phyloP scores from a whole-genome alignment of 2,329 filamentous ascomycete genomes.

The Sclerotinia spermophila region DNA sequence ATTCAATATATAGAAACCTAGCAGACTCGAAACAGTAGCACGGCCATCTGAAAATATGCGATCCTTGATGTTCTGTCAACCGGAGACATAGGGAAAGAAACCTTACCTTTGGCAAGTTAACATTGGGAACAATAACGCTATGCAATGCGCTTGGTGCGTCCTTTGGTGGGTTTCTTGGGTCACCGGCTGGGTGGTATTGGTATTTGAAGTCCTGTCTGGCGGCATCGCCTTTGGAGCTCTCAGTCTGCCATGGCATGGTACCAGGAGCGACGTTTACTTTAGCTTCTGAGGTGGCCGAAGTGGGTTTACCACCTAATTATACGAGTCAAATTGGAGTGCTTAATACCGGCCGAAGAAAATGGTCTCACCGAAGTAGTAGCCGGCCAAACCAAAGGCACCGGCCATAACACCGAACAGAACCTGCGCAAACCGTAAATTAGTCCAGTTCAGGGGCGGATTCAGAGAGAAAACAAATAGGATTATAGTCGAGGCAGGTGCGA shows the following conservation, averaged over 20 bases:
- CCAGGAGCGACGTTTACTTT: slow-evolving; percentile 68
- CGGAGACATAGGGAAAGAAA: neutral
- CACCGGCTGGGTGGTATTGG: slow-evolving; percentile 66
- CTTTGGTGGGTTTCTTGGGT: slow-evolving; percentile 69
- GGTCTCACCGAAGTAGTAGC: slow-evolving; percentile 75
- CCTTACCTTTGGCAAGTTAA: slow-evolving; percentile 84
- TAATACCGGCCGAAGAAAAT: slow-evolving; percentile 10
- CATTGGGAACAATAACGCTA: slow-evolving; percentile 88
- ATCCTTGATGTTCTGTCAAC: neutral
- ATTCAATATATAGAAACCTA: neutral
- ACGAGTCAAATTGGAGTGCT: slow-evolving; percentile 29
- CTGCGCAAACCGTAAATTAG: slow-evolving; percentile 45
- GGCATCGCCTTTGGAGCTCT: slow-evolving; percentile 60
- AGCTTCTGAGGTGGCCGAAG: slow-evolving; percentile 76
- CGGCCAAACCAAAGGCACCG: slow-evolving; percentile 79
- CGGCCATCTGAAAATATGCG: neutral
- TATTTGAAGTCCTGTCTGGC: slow-evolving; percentile 55
- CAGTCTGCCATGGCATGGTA: slow-evolving; percentile 89
- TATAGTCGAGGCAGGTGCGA: slow-evolving; percentile 27
- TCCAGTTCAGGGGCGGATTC: slow-evolving; percentile 14
- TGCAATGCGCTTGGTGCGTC: slow-evolving; percentile 95
- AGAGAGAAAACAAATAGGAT: neutral
- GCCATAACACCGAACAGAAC: slow-evolving; percentile 90
- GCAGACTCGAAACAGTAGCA: neutral
- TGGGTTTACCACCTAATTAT: slow-evolving; percentile 72